Percentiles rank a stretch among this genome's conserved stretches.
phyloP scores from a whole-genome alignment of 2,329 filamentous ascomycete species.

The Stachybotrys elegans region DNA sequence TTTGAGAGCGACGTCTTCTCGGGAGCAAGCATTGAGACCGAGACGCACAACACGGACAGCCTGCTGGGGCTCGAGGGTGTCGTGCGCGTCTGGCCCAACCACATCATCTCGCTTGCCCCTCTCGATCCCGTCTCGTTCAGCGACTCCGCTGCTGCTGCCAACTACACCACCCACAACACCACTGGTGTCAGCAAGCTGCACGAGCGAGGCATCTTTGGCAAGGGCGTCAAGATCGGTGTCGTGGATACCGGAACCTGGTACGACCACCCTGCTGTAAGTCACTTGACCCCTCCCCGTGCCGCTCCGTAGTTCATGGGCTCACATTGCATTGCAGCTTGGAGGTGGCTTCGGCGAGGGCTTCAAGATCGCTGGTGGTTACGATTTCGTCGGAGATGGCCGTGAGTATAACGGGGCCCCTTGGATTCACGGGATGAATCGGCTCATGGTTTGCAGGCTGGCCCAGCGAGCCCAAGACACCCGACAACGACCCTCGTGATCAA shows the following conservation, averaged over 20 bases:
- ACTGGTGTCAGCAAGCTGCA: slow-evolving; percentile 19
- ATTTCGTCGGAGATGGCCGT: slow-evolving; percentile 13
- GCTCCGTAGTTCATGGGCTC: background rate
- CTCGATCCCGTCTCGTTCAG: background rate
- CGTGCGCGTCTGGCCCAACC: slow-evolving; percentile 14
- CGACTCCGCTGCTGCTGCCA: background rate
- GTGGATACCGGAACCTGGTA: slow-evolving; percentile 21
- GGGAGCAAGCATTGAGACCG: slow-evolving; percentile 14
- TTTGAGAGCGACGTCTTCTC: slow-evolving; percentile 14
- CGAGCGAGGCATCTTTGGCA: slow-evolving; percentile 14
- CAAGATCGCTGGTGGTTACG: slow-evolving; percentile 18
- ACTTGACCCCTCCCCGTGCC: background rate
- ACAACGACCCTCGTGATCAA: slow-evolving; percentile 19
- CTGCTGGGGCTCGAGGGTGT: slow-evolving; percentile 13
- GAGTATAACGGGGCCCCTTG: background rate
- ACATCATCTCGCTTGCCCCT: background rate
- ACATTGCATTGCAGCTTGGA: slow-evolving; percentile 10
- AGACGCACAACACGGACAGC: slow-evolving; percentile 10
- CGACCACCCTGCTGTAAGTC: slow-evolving; percentile 11
- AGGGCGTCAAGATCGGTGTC: slow-evolving; percentile 18
- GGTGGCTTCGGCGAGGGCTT: slow-evolving; percentile 16
- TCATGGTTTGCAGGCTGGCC: background rate
- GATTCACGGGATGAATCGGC: background rate
- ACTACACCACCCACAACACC: slow-evolving; percentile 16
- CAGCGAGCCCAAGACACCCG: slow-evolving; percentile 8